Evolutionary conservation across 1,139 yeast genomes (phyloP), one percentile per base, ranked within the genome.

Genomic region (Lodderomyces orthopsilosis): DNA sequence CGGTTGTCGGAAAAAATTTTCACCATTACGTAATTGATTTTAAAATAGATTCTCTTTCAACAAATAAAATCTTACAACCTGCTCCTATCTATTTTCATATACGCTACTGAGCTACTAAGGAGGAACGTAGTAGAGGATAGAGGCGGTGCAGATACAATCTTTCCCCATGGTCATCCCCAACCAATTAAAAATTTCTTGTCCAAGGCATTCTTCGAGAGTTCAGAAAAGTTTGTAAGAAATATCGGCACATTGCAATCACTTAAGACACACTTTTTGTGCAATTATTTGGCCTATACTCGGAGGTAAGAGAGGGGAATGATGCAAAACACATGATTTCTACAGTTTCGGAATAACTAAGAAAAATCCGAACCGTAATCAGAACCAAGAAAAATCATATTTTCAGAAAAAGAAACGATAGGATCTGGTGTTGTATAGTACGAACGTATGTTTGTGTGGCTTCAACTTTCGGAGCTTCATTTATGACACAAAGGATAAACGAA

Each of bases 1-100:
- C 12, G 10, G 19, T 14, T 14, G 19, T 30, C 19, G 19, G 34
- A 17, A 30, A 30, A 30, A 30, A 4, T 30, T 30, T 30, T 17
- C 12, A 13, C 34, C 34, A 30, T 30, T 14, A 30, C 34, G 34
- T 30, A 30, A 28, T 28, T 28, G 17, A n/a, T n/a, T n/a, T n/a
- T n/a, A n/a, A n/a, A n/a, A n/a, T n/a, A n/a, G n/a, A n/a, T n/a
- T n/a, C n/a, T n/a, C n/a, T n/a, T n/a, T n/a, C n/a, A 21, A 21
- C 23, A 21, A 21, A 21, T 21, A 21, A 21, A 21, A 21, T 21
- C 8, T 21, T 21, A 21, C 23, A 21, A 6, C 5, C n/a, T 24
- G 6, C n/a, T 4, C 6, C 27, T 24, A 4, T 7, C n/a, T 8
- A 24, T 24, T n/a, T n/a, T n/a, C n/a, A n/a, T n/a, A n/a, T n/a